Evolutionary conservation across 345 rosid species (phyloP).

Genomic region (Linum trigynum): DNA sequence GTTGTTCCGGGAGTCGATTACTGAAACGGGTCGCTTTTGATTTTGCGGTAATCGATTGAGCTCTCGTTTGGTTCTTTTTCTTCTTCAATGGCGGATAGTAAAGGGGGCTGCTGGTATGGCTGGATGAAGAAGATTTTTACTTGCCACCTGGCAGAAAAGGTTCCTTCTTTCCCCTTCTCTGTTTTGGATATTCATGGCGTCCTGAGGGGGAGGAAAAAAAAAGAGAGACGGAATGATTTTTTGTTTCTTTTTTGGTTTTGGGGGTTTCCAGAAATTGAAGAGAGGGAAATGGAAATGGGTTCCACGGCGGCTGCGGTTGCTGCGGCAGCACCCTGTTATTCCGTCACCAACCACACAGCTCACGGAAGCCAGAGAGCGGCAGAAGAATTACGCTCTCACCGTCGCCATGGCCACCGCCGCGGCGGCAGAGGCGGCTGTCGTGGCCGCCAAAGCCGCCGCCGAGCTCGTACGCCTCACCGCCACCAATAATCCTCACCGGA

Average conservation of each 20-base stretch:
- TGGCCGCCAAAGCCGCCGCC: slow-evolving; percentile 87
- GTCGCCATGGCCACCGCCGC: slow-evolving; percentile 84
- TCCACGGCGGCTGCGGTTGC: slow-evolving; percentile 37
- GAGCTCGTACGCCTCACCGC: slow-evolving; percentile 65
- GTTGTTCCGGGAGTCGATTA: too few species aligned
- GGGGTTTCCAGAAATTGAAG: slow-evolving; percentile 33
- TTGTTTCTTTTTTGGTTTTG: slow-evolving; percentile 1
- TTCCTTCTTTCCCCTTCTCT: slow-evolving; percentile 6
- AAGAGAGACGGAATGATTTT: neutral
- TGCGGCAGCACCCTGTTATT: slow-evolving; percentile 36
- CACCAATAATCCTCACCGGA: slow-evolving; percentile 30
- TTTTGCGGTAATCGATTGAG: neutral
- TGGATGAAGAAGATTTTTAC: slow-evolving; percentile 51
- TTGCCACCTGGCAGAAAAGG: slow-evolving; percentile 52
- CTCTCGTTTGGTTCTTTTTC: neutral
- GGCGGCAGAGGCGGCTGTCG: slow-evolving; percentile 86
- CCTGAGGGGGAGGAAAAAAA: too few species aligned
- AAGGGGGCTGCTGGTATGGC: slow-evolving; percentile 40
- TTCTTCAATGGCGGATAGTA: slow-evolving; percentile 34
- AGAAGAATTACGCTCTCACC: slow-evolving; percentile 63
- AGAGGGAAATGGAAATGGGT: slow-evolving; percentile 55
- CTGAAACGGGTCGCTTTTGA: too few species aligned
- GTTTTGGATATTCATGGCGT: neutral
- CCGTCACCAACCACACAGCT: slow-evolving; percentile 30
- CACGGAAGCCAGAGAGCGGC: slow-evolving; percentile 53